These are phyloP conservation scores for Misopates orontium DNA, from an alignment of 257 asterid genomes.

Conservation along the genomic window DNA sequence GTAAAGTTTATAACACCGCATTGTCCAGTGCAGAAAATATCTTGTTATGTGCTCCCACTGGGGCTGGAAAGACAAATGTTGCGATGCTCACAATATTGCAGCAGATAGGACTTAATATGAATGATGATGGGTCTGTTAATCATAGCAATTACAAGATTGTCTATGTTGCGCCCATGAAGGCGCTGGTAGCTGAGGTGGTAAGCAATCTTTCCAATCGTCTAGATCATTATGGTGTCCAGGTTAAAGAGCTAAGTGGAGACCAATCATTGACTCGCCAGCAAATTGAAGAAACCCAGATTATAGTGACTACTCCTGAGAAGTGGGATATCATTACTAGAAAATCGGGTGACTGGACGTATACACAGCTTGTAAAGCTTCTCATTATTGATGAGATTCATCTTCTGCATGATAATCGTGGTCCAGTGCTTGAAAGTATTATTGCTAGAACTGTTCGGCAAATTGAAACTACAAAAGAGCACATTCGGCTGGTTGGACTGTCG, in stretches of 20 bases:
- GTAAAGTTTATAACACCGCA: conserved; percentile 59
- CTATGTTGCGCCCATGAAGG: conserved; percentile 71
- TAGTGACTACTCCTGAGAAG: conserved; percentile 67
- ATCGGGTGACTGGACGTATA: conserved; percentile 62
- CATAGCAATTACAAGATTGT: conserved; percentile 57
- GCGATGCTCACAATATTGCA: conserved; percentile 68
- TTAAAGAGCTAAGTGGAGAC: conserved; percentile 64
- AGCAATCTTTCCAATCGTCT: conserved; percentile 64
- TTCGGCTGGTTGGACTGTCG: conserved; percentile 60
- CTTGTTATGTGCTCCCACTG: conserved; percentile 64
- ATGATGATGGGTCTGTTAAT: conserved; percentile 48
- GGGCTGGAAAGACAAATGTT: conserved; percentile 66
- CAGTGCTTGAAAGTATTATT: conserved; percentile 62
- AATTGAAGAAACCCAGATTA: conserved; percentile 62
- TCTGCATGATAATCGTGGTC: conserved; percentile 63
- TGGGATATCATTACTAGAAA: conserved; percentile 68
- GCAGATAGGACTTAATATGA: conserved; percentile 50
- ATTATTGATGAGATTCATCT: conserved; percentile 64
- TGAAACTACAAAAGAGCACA: conserved; percentile 58
- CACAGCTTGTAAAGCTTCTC: conserved; percentile 59
- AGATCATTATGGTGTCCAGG: conserved; percentile 52
- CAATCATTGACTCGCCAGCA: conserved; percentile 63
- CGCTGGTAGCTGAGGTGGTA: conserved; percentile 66
- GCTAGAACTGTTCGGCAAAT: conserved; percentile 67
- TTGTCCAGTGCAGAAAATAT: conserved; percentile 48